A percentile compares a stretch with the other conserved stretches of the same genome.
Conservation (phyloP, 306 rosid species). For the Albizia julibrissin region DNA sequence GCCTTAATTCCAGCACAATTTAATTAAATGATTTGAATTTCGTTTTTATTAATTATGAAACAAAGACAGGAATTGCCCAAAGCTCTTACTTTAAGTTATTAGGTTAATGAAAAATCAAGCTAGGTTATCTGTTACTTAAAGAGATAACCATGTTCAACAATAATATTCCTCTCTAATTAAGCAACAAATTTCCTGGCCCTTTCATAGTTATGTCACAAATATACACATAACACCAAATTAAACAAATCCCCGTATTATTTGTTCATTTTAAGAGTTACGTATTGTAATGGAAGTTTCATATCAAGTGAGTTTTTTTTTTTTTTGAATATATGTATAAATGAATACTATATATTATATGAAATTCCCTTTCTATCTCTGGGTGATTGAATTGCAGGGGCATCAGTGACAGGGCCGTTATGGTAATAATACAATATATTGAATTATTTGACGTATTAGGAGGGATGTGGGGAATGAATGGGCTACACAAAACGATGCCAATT, state of each 20-base stretch:
- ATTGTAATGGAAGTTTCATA: background rate
- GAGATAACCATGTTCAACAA: background rate
- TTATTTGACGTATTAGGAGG: background rate
- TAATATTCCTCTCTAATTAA: background rate
- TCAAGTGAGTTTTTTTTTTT: background rate
- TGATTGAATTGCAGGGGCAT: background rate
- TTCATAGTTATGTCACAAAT: background rate
- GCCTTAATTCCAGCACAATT: background rate
- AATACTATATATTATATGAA: background rate
- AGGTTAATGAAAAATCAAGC: background rate
- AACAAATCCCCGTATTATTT: background rate
- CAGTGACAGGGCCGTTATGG: background rate
- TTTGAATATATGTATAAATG: background rate
- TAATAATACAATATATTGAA: background rate
- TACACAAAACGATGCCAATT: background rate
- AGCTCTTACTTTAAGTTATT: background rate
- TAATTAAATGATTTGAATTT: background rate
- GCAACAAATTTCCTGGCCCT: background rate
- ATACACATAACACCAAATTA: background rate
- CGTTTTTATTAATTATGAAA: background rate
- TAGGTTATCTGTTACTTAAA: background rate
- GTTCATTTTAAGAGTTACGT: background rate
- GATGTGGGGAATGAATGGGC: background rate
- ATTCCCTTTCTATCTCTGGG: background rate
- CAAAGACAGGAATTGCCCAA: background rate